A percentile compares a stretch with the other conserved stretches of the same genome.
These are phyloP conservation scores for Rhytidhysteron rufulum DNA, from an alignment of 2,329 filamentous ascomycete genomes.

Conservation along the genomic window DNA sequence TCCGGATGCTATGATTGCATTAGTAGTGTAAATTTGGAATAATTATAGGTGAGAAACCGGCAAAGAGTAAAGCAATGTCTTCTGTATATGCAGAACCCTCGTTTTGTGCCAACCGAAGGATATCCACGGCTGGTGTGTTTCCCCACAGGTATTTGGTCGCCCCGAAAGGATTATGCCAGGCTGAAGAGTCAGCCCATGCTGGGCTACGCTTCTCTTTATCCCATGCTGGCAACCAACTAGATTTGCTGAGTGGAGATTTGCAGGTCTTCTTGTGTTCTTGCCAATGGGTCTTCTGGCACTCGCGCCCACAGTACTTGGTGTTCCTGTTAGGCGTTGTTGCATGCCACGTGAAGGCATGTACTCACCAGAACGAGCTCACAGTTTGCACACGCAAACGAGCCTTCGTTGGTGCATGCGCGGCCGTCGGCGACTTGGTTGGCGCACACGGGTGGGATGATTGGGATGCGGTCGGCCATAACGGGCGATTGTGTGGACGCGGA, in stretches of 20 bases:
- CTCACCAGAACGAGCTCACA: too few relatives aligned
- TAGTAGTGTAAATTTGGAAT: too few relatives aligned
- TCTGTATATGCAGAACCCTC: conserved; percentile 21
- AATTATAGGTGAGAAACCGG: too few relatives aligned
- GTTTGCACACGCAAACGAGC: too few relatives aligned
- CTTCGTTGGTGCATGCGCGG: too few relatives aligned
- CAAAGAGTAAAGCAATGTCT: conserved; percentile 33
- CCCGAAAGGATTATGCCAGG: conserved; percentile 2
- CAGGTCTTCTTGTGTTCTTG: conserved; percentile 26
- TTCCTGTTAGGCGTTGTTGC: too few relatives aligned
- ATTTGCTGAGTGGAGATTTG: conserved; percentile 21
- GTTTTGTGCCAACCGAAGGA: conserved; percentile 27
- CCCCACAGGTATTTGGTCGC: conserved; percentile 31
- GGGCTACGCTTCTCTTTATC: conserved; percentile 17
- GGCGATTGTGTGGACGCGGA: too few relatives aligned
- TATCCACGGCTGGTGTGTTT: conserved; percentile 39
- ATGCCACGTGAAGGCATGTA: too few relatives aligned
- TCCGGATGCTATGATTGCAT: conserved; percentile 40
- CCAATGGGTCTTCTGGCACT: conserved; percentile 31
- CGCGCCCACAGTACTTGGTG: conserved; percentile 31
- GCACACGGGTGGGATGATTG: too few relatives aligned
- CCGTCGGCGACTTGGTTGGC: too few relatives aligned
- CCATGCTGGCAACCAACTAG: conserved; percentile 29
- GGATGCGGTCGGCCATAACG: too few relatives aligned
- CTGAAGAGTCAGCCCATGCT: conserved; percentile 14